Base-by-base conservation (phyloP, 2,329 filamentous ascomycete genomes). In the Coniosporium tulheliwenetii region DNA sequence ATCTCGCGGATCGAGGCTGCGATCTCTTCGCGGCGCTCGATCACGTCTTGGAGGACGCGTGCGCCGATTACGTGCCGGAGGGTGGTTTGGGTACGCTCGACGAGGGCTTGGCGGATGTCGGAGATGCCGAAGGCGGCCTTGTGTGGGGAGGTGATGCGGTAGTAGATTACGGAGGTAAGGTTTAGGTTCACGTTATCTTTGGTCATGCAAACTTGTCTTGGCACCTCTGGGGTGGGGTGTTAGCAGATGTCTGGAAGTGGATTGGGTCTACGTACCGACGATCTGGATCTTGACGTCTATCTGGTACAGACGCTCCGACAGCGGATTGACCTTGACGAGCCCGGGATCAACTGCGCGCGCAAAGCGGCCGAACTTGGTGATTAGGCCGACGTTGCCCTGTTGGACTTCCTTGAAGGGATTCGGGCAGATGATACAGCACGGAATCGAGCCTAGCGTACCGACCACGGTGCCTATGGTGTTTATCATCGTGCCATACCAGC, bases 271-370 rank as follows among this genome's bases (percentile, higher is more conserved):
- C 65, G 42, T 63, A 69, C 65, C 71, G 60, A 93, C 85, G 49
- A 94, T 95, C 67, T 98, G 91, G 52, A 96, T 95, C 77, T 96
- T 98, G 66, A 98, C 91, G 61, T 98, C 91, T 57, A 98, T 81
- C 54, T 93, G 85, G 50, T 85, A 80, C 35, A 98, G 73, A 43
- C 72, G 76, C 70, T 98, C 91, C 53, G 82, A 89, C 41, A 96
- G 77, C 2, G 89, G 89, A 67, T 98, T 98, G 70, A 98, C 79
- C 70, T 93, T 93, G 62, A 96, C 85, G 30, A 98, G 79, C 59
- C 91, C 91, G 2, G 91, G 91, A 60, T 98, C 91, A 49, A 96
- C 89, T 9, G 91, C 86, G 62, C 87, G 83, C 63, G 93, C 85
- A 66, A 98, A 96, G 48, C 79, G 73, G 51, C 91, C 91, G 50